These are phyloP conservation scores for Fusarium haematococcum DNA, from an alignment of 2,329 filamentous ascomycete genomes.

Conservation along the genomic window DNA sequence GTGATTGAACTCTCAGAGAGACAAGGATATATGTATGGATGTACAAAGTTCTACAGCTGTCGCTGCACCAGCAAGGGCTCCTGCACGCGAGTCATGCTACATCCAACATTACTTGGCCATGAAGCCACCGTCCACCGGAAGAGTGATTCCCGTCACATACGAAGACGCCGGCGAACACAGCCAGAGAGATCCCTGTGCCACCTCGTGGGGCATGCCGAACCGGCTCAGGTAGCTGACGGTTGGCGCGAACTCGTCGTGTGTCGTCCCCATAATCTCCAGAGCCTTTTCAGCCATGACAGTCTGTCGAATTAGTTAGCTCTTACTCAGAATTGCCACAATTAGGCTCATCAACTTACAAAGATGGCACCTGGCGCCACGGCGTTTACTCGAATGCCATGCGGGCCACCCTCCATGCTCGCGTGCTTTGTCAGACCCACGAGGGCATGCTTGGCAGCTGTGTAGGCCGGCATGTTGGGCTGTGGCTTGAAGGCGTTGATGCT, in stretches of 20 bases:
- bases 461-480: slow-evolving; percentile 46
- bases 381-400: slow-evolving; percentile 37
- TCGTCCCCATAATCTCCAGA: slow-evolving; percentile 34
- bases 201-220: slow-evolving; percentile 28
- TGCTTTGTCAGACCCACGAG: slow-evolving; percentile 54
- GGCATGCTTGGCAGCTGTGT: slow-evolving; percentile 52
- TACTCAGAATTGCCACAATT: background rate
- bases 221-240: slow-evolving; percentile 27
- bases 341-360: slow-evolving; percentile 20
- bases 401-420: slow-evolving; percentile 53
- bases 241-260: slow-evolving; percentile 32
- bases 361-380: slow-evolving; percentile 34
- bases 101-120: slow-evolving; percentile 14
- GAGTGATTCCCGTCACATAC: slow-evolving; percentile 24
- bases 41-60: background rate
- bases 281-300: slow-evolving; percentile 30
- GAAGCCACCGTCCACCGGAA: slow-evolving; percentile 26
- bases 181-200: slow-evolving; percentile 28
- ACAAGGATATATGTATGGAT: background rate
- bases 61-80: background rate
- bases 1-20: no score
- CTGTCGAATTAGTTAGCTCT: slow-evolving; percentile 8
- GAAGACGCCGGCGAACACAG: slow-evolving; percentile 19
- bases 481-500: slow-evolving; percentile 48
- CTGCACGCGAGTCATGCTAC: slow-evolving; percentile 1